Evolutionary conservation across 2,329 filamentous ascomycete genomes (phyloP).

Genomic region (Ophiosphaerella narmari): DNA sequence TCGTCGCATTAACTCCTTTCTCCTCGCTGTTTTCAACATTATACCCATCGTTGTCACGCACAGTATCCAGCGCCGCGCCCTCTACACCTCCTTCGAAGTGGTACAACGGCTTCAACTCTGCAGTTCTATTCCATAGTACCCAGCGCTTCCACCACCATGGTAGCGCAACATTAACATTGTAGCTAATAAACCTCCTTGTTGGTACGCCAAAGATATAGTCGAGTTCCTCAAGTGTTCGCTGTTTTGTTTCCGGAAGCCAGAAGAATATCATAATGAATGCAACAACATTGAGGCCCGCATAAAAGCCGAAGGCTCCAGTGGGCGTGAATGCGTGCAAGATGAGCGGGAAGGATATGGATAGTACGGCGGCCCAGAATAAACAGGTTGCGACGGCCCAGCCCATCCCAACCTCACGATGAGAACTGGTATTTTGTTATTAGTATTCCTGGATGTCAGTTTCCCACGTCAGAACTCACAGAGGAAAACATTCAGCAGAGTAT

Average conservation of each 20-base stretch:
- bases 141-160: slow-evolving; percentile 24
- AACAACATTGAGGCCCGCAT: background rate
- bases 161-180: slow-evolving; percentile 1
- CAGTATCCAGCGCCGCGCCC: background rate
- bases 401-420: slow-evolving; percentile 2
- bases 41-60: background rate
- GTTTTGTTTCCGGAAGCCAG: background rate
- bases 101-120: slow-evolving; percentile 31
- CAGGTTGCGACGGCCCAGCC: background rate
- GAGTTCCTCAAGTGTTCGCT: slow-evolving; percentile 2
- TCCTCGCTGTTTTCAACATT: background rate
- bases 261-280: slow-evolving; percentile 4
- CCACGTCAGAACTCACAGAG: background rate
- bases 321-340: background rate
- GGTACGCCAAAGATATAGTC: slow-evolving; percentile 4
- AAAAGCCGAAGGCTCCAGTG: background rate
- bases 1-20: background rate
- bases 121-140: slow-evolving; percentile 34
- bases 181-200: background rate
- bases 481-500: slow-evolving; percentile 2
- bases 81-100: slow-evolving; percentile 19
- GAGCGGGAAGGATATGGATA: background rate
- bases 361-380: background rate
- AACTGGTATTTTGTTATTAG: too few relatives aligned
- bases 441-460: too few relatives aligned